Conservation (phyloP, 2,329 filamentous ascomycete species). For the Pseudonectria buxi region DNA sequence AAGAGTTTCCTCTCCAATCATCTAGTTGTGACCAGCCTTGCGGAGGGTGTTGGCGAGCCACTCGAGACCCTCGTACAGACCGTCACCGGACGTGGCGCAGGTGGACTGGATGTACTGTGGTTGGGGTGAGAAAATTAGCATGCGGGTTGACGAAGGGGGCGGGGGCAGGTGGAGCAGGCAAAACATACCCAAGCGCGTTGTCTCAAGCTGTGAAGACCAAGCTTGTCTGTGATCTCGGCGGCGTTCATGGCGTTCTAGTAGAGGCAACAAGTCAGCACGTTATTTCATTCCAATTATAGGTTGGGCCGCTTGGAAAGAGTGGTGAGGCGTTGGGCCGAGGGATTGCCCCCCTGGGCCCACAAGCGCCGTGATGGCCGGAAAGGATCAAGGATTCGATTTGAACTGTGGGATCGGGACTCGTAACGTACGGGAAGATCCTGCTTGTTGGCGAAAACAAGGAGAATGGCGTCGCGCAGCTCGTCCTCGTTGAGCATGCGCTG, state of each 20-base stretch:
- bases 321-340: neutral
- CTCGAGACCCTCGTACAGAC: constrained; percentile 98
- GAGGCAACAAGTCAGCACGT: constrained; percentile 12
- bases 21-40: constrained; percentile 64
- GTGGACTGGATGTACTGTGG: constrained; percentile 96
- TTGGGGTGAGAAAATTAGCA: constrained; percentile 17
- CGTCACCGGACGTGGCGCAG: constrained; percentile 96
- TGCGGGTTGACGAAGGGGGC: constrained; percentile 2
- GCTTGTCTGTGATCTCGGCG: constrained; percentile 99
- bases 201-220: constrained; percentile 97
- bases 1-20: constrained; percentile 26
- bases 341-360: neutral
- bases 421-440: constrained; percentile 90
- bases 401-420: constrained; percentile 8
- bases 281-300: constrained; percentile 2
- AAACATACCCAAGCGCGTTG: constrained; percentile 93
- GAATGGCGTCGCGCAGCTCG: constrained; percentile 93
- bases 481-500: constrained; percentile 99
- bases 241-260: constrained; percentile 96
- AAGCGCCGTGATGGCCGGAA: too few relatives aligned
- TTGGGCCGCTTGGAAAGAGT: constrained; percentile 1
- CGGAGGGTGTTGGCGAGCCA: constrained; percentile 80
- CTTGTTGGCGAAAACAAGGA: constrained; percentile 99
- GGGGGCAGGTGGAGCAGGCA: neutral
- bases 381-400: too few relatives aligned